Conservation (phyloP, 1,284 basidiomycete genomes). For the Malassezia brasiliensis region DNA sequence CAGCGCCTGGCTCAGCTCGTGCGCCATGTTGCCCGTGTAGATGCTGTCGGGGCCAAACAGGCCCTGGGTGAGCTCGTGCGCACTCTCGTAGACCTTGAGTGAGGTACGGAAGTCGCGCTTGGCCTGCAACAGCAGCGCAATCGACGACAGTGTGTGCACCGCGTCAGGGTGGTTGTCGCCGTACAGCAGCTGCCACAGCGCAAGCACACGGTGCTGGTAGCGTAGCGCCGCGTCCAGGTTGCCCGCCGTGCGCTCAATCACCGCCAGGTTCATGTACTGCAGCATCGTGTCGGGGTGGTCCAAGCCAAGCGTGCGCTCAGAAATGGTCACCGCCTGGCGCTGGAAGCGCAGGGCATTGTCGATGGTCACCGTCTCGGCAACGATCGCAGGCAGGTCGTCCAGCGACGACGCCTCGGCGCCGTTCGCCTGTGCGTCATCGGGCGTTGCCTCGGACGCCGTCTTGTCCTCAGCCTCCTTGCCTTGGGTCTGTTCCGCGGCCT, state of each 20-base stretch:
- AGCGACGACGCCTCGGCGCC: neutral
- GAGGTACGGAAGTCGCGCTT: slow-evolving; percentile 28
- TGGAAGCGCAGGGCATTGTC: slow-evolving; percentile 52
- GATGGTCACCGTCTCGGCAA: slow-evolving; percentile 49
- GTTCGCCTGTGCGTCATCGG: slow-evolving; percentile 20
- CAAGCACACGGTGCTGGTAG: slow-evolving; percentile 53
- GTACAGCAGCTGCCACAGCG: slow-evolving; percentile 54
- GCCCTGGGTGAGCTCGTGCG: slow-evolving; percentile 31
- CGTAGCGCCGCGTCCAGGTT: slow-evolving; percentile 50
- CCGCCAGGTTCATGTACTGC: slow-evolving; percentile 56
- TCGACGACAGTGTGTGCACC: slow-evolving; percentile 51
- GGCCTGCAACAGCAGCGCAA: slow-evolving; percentile 35
- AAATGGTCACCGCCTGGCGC: slow-evolving; percentile 54
- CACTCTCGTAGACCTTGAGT: slow-evolving; percentile 32
- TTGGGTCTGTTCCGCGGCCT: neutral
- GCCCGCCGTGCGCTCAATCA: slow-evolving; percentile 52
- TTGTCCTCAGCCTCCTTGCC: neutral
- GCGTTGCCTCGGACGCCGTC: neutral
- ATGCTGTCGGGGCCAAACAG: slow-evolving; percentile 41
- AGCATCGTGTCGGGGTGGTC: slow-evolving; percentile 54
- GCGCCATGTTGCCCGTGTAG: slow-evolving; percentile 43
- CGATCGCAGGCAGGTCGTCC: slow-evolving; percentile 22
- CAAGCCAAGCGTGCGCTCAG: slow-evolving; percentile 54
- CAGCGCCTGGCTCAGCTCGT: slow-evolving; percentile 44
- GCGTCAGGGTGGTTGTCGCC: slow-evolving; percentile 53